Evolutionary conservation across 176 grass and related monocot species (phyloP).

Genomic region (Thalia dealbata): DNA sequence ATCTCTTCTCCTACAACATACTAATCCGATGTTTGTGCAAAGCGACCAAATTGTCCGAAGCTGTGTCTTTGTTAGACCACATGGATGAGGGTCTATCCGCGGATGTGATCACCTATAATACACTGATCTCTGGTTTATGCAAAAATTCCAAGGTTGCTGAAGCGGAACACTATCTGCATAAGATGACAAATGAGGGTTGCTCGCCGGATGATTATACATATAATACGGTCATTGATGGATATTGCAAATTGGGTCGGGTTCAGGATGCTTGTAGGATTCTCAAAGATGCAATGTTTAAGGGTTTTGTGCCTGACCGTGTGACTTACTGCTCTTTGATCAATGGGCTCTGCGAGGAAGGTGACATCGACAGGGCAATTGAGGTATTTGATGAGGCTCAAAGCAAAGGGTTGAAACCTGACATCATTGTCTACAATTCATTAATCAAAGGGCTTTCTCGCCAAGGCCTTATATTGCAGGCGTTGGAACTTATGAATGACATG

Average conservation of each 20-base stretch:
- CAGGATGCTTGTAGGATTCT: slow-evolving; percentile 67
- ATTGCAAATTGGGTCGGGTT: slow-evolving; percentile 71
- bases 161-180: slow-evolving; percentile 51
- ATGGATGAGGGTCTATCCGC: slow-evolving; percentile 39
- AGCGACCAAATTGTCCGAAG: slow-evolving; percentile 41
- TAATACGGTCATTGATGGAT: slow-evolving; percentile 81
- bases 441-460: slow-evolving; percentile 76
- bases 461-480: slow-evolving; percentile 76
- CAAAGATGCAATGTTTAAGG: slow-evolving; percentile 79
- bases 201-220: slow-evolving; percentile 91
- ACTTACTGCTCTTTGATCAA: slow-evolving; percentile 91
- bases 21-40: slow-evolving; percentile 76
- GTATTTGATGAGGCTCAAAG: slow-evolving; percentile 68
- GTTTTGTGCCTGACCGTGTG: slow-evolving; percentile 73
- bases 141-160: slow-evolving; percentile 48
- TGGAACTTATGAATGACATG: slow-evolving; percentile 87
- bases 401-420: slow-evolving; percentile 41
- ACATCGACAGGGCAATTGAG: slow-evolving; percentile 61
- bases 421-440: slow-evolving; percentile 71
- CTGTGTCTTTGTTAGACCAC: slow-evolving; percentile 43
- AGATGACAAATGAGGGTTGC: slow-evolving; percentile 71
- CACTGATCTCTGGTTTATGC: slow-evolving; percentile 64
- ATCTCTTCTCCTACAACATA: slow-evolving; percentile 82
- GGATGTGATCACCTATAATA: slow-evolving; percentile 88
- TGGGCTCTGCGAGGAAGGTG: slow-evolving; percentile 70